Conservation (phyloP, 1,284 basidiomycete genomes). For the Tilletia setariae region DNA sequence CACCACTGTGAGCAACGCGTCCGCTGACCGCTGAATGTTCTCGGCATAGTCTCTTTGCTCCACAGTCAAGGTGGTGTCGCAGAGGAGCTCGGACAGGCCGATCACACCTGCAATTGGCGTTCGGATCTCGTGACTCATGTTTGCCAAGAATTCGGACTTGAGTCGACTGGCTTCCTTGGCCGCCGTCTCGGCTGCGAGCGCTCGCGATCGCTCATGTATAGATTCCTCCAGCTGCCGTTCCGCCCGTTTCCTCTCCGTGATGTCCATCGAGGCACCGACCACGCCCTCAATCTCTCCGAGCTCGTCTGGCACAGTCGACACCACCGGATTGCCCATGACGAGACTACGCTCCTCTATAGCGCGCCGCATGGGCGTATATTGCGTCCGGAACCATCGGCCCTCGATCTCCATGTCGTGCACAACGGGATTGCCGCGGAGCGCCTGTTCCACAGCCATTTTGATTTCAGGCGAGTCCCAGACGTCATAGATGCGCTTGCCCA, state of each 20-base stretch:
- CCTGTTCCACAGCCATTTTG: slow-evolving; percentile 36
- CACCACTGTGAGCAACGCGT: slow-evolving; percentile 58
- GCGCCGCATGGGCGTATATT: slow-evolving; percentile 40
- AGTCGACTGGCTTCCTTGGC: slow-evolving; percentile 60
- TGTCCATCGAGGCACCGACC: slow-evolving; percentile 54
- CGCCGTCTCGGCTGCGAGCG: slow-evolving; percentile 53
- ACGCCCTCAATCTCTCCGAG: slow-evolving; percentile 45
- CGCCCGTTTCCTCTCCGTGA: slow-evolving; percentile 51
- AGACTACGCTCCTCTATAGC: neutral
- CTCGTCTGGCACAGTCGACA: neutral
- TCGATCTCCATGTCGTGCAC: slow-evolving; percentile 50
- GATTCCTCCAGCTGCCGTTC: slow-evolving; percentile 49
- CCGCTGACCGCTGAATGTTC: slow-evolving; percentile 56
- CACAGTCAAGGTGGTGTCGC: slow-evolving; percentile 25
- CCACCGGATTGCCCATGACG: neutral
- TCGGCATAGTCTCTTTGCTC: slow-evolving; percentile 57
- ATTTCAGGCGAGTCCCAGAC: slow-evolving; percentile 43
- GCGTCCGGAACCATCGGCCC: slow-evolving; percentile 47
- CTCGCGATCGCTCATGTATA: slow-evolving; percentile 48
- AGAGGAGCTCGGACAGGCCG: slow-evolving; percentile 52
- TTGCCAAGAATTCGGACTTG: slow-evolving; percentile 56
- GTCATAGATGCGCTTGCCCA: slow-evolving; percentile 41
- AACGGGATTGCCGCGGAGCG: slow-evolving; percentile 40
- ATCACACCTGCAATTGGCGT: slow-evolving; percentile 56
- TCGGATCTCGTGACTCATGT: slow-evolving; percentile 58